Conservation (phyloP, 495 filamentous ascomycete species). For the Pseudotulostoma volvatum region DNA sequence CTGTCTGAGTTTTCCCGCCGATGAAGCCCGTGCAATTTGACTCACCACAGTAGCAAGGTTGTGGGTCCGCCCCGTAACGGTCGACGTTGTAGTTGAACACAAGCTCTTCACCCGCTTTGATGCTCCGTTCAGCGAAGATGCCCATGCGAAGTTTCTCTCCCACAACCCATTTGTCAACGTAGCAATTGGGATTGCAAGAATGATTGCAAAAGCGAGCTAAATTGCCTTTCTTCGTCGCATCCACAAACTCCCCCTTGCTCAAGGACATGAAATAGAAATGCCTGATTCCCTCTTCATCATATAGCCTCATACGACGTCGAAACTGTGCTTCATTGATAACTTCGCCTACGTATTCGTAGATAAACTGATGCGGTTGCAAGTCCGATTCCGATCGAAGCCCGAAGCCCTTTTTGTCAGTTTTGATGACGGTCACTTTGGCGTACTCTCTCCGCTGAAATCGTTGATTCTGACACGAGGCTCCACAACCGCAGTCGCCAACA, state of each 20-base stretch:
- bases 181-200: slow-evolving; percentile 97
- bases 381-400: slow-evolving; percentile 70
- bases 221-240: slow-evolving; percentile 94
- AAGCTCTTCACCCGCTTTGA: slow-evolving; percentile 82
- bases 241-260: slow-evolving; percentile 88
- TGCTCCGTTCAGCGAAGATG: slow-evolving; percentile 81
- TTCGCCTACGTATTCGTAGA: slow-evolving; percentile 97
- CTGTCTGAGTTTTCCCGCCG: slow-evolving; percentile 93
- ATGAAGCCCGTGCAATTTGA: slow-evolving; percentile 92
- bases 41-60: slow-evolving; percentile 93
- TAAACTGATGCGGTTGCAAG: slow-evolving; percentile 68
- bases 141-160: slow-evolving; percentile 98
- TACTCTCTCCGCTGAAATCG: slow-evolving; percentile 86
- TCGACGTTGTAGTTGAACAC: slow-evolving; percentile 99
- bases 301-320: slow-evolving; percentile 72
- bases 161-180: slow-evolving; percentile 98
- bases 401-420: slow-evolving; percentile 93
- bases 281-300: slow-evolving; percentile 89
- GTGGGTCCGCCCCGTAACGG: slow-evolving; percentile 89
- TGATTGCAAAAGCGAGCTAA: slow-evolving; percentile 97
- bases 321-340: slow-evolving; percentile 89
- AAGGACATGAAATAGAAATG: slow-evolving; percentile 99
- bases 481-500: slow-evolving; percentile 70
- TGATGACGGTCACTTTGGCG: slow-evolving; percentile 83
- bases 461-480: slow-evolving; percentile 77